A percentile compares a stretch with the other conserved stretches of the same genome.
Conservation (phyloP, 1,139 yeast species). For the Hansenula anomala region DNA sequence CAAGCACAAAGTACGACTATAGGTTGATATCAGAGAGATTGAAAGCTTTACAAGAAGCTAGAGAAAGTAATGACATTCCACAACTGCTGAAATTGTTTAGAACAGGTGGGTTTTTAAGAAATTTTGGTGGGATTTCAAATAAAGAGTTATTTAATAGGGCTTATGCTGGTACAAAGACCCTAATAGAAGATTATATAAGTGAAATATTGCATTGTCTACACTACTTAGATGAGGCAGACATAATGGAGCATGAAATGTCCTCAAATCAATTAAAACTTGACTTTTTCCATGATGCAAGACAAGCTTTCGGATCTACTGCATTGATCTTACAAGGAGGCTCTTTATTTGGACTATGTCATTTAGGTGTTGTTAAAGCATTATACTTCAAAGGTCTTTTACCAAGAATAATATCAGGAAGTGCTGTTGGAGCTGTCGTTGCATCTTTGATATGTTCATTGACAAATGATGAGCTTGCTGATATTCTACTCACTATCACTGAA, state of each 20-base stretch:
- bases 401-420: slow-evolving; percentile 84
- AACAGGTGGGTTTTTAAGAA: slow-evolving; percentile 74
- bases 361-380: slow-evolving; percentile 85
- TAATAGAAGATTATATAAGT: slow-evolving; percentile 81
- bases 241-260: slow-evolving; percentile 14
- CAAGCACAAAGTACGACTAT: slow-evolving; percentile 80
- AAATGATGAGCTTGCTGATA: slow-evolving; percentile 33
- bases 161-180: slow-evolving; percentile 79
- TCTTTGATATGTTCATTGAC: slow-evolving; percentile 74
- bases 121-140: slow-evolving; percentile 88
- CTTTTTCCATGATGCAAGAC: slow-evolving; percentile 86
- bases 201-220: slow-evolving; percentile 72
- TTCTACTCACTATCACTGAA: slow-evolving; percentile 30
- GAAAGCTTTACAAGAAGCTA: slow-evolving; percentile 56
- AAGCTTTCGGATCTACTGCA: slow-evolving; percentile 88
- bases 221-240: slow-evolving; percentile 30
- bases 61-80: slow-evolving; percentile 53
- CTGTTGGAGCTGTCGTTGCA: slow-evolving; percentile 92
- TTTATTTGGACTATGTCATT: slow-evolving; percentile 84
- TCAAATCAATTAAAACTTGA: slow-evolving; percentile 55
- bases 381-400: slow-evolving; percentile 74
- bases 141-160: slow-evolving; percentile 76
- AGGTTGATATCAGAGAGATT: slow-evolving; percentile 72
- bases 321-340: slow-evolving; percentile 92
- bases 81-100: slow-evolving; percentile 65